Evolutionary conservation across 345 rosid species (phyloP), one percentile per base, ranked within the genome.

Genomic region (Eucalyptus sideroxylon): DNA sequence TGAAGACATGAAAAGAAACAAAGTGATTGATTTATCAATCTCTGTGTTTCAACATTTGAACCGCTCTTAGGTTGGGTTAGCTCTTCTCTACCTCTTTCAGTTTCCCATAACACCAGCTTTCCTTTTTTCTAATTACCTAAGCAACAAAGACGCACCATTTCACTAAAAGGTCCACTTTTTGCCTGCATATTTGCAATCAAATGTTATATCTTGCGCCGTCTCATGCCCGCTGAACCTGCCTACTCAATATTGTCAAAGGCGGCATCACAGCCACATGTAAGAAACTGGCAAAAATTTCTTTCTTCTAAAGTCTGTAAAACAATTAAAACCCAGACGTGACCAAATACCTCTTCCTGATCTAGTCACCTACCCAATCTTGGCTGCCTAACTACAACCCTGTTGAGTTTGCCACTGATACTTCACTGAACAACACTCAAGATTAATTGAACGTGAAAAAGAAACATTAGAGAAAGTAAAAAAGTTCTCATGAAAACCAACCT

Each of bases 401-500:
- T 0, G 50, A 49, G 50, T 49, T 49, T 49, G 50, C 50, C 50
- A 49, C 50, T 49, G 50, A 49, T 49, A 0, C 50, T 49, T 49
- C 50, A 49, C 50, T 49, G 0, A 49, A 49, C 50, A 49, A 49
- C 50, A 49, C 50, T 47, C 49, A 47, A 11, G 49, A 47, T 47
- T 0, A 47, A 47, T 0, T 0, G 49, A 47, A 47, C 49, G 0
- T 47, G 49, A 47, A 47, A 47, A 47, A 47, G 49, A n/a, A 81
- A 12, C 26, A 47, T 67, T 2, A 45, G 31, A 14, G 82, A 34
- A 83, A 89, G 86, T n/a, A 87, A 45, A 19, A 11, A 3, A 59
- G 2, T 24, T 72, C 82, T 19, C 14, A 31, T 21, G 62, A 51
- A 14, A 72, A 40, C 45, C 53, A 87, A 93, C 94, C 93, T 93